Conservation (phyloP, 257 asterid genomes). For the Penstemon newberryi region DNA sequence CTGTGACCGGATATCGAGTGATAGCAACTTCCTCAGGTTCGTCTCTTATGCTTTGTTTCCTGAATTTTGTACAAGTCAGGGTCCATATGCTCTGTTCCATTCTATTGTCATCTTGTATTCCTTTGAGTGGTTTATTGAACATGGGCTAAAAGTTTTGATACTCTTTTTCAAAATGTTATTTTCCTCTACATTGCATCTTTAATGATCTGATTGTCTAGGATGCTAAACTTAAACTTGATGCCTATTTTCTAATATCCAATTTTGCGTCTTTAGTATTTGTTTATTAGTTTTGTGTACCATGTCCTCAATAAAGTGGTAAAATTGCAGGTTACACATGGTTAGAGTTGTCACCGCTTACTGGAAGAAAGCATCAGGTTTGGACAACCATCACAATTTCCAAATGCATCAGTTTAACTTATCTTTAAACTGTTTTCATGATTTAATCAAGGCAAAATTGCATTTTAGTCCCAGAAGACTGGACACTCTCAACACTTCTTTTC, state of each 20-base stretch:
- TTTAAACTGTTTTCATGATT: neutral
- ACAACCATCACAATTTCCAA: neutral
- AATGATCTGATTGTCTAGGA: neutral
- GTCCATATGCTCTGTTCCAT: neutral
- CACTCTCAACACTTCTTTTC: no score
- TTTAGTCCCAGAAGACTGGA: no score
- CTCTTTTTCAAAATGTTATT: neutral
- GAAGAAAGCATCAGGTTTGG: slow-evolving; percentile 93
- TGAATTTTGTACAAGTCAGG: slow-evolving; percentile 8
- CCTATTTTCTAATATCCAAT: neutral
- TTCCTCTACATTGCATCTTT: neutral
- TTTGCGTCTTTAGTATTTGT: neutral
- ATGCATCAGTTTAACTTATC: slow-evolving; percentile 1
- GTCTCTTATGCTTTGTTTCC: slow-evolving; percentile 29
- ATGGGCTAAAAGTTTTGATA: neutral
- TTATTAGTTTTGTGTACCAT: neutral
- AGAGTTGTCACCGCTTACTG: slow-evolving; percentile 84
- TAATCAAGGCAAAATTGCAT: no score
- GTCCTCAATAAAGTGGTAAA: slow-evolving; percentile 16
- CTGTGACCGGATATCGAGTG: slow-evolving; percentile 77
- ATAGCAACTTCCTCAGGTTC: slow-evolving; percentile 60
- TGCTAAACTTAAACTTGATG: neutral
- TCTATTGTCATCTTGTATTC: slow-evolving; percentile 14
- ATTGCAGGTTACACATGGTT: slow-evolving; percentile 86
- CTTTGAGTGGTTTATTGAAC: slow-evolving; percentile 8